A percentile compares a stretch with the other conserved stretches of the same genome.
Evolutionary conservation across 257 asterid species (phyloP).

Genomic region (Ophiorrhiza pumila): DNA sequence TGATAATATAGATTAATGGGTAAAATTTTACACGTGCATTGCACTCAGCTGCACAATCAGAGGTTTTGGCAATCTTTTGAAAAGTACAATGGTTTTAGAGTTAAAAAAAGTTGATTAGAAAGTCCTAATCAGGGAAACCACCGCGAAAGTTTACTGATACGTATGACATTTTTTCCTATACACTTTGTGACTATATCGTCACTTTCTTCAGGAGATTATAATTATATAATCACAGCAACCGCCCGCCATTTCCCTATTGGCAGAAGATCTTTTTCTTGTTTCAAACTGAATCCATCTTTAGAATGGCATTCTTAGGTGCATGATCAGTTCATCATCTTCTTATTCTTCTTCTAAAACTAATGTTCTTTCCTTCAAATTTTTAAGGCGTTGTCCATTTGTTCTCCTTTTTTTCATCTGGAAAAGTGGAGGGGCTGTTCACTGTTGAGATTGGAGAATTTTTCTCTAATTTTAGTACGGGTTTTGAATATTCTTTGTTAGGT

Average conservation of each 20-base stretch:
- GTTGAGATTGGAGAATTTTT: background rate
- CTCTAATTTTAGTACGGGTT: background rate
- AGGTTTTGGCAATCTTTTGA: conserved; percentile 9
- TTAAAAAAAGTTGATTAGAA: background rate
- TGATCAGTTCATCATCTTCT: conserved; percentile 8
- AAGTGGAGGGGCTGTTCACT: background rate
- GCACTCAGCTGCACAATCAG: conserved; percentile 18
- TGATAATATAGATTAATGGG: conserved; percentile 17
- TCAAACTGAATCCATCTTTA: conserved; percentile 4
- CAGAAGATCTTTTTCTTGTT: background rate
- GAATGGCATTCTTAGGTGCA: background rate
- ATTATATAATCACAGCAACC: background rate
- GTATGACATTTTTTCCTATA: background rate
- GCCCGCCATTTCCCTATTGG: background rate
- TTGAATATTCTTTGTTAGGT: conserved; percentile 2
- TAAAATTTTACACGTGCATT: conserved; percentile 17
- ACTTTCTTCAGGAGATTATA: conserved; percentile 17
- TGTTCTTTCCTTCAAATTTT: background rate
- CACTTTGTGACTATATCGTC: conserved; percentile 6
- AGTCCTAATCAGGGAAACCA: conserved; percentile 27
- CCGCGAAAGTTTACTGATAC: conserved; percentile 13
- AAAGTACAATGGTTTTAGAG: background rate
- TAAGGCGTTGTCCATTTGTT: background rate
- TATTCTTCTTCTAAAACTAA: background rate
- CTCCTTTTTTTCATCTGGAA: background rate